Evolutionary conservation across 2,329 filamentous ascomycete genomes (phyloP), one percentile per base, ranked within the genome.

Genomic region (Dactylellina haptotyla): DNA sequence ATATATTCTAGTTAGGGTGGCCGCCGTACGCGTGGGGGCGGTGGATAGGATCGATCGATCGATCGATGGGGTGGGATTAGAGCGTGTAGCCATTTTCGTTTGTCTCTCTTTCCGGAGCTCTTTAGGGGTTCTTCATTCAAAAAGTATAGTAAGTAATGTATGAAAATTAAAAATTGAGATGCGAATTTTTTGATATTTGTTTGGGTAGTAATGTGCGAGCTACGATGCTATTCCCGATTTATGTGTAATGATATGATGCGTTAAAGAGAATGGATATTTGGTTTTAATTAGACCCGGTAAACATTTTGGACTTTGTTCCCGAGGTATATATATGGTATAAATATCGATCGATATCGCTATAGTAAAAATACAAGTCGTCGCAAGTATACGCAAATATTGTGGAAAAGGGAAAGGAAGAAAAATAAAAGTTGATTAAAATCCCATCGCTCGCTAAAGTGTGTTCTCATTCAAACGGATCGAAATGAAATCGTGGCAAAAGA

Each of bases 131-230:
- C 41, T 20, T 14, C 12, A 23, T 23, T 8, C 37, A 16, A 41
- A 41, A 41, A 41, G 37, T 50, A 50, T n/a, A n/a, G n/a, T 61
- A 48, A 45, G 43, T 61, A 61, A 45, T 61, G 57, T 61, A 43
- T 61, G 46, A 61, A 41, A 41, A n/a, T n/a, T n/a, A 41, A 41
- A n/a, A 41, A 20, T 18, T 10, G 45, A 26, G 18, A 18, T 18
- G 45, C 12, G 25, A 20, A 48, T n/a, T 20, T 45, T 6, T 45
- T 6, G 8, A 45, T 45, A 45, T n/a, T 34, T 6, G n/a, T 45
- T 45, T 8, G 16, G 8, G 14, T 34, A 6, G 32, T 34, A 34
- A 34, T 41, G 37, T 41, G 37, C 37, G 37, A n/a, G n/a, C n/a
- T n/a, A n/a, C n/a, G n/a, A n/a, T n/a, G n/a, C n/a, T n/a, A n/a